Conservation (phyloP, 257 asterid species). For the Asclepias syriaca region DNA sequence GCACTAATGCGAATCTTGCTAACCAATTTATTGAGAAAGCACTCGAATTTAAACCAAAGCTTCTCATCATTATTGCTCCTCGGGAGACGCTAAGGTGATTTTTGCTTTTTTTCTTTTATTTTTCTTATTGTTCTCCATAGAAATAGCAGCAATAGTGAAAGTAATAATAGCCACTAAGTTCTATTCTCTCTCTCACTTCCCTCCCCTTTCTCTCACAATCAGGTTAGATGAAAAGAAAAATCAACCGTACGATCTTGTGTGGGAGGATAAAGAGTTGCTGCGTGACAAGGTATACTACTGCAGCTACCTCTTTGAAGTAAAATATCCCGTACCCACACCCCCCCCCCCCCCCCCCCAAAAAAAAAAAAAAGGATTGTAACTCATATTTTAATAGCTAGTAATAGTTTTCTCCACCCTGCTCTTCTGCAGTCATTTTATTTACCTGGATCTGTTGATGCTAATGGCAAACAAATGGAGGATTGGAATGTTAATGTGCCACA, state of each 20-base stretch:
- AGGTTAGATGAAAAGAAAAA: constrained; percentile 55
- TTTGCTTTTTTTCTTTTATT: neutral
- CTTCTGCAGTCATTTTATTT: constrained; percentile 71
- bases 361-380: neutral
- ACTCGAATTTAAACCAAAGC: constrained; percentile 83
- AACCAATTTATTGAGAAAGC: constrained; percentile 73
- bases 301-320: neutral
- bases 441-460: constrained; percentile 75
- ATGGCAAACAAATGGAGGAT: constrained; percentile 68
- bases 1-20: constrained; percentile 70
- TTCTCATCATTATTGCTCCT: constrained; percentile 79
- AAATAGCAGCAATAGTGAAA: neutral
- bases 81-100: constrained; percentile 58
- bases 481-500: constrained; percentile 68
- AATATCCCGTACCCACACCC: neutral
- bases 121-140: neutral
- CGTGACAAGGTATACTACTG: constrained; percentile 54
- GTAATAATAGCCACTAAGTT: neutral
- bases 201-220: constrained; percentile 2
- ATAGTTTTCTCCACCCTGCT: constrained; percentile 3
- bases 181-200: neutral
- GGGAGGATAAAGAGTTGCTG: constrained; percentile 71
- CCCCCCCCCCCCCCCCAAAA: too few relatives aligned
- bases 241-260: constrained; percentile 56
- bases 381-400: neutral